Conservation (phyloP, 148 eudicot species). For the Gaultheria prostrata region DNA sequence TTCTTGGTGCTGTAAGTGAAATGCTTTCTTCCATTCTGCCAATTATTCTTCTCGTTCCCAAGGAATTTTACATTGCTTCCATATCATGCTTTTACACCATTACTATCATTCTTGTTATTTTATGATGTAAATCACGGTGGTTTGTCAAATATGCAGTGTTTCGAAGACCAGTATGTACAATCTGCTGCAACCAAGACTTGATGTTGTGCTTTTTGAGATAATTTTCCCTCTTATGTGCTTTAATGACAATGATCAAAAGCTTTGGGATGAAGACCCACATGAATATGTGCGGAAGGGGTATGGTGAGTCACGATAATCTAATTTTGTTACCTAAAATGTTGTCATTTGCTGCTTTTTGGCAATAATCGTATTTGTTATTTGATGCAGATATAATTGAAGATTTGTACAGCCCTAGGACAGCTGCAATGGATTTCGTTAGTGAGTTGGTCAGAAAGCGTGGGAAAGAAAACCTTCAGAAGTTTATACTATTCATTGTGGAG, state of each 20-base stretch:
- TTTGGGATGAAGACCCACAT: slow-evolving; percentile 99
- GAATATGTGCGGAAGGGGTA: slow-evolving; percentile 99
- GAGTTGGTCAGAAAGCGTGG: slow-evolving; percentile 97
- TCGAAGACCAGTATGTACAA: slow-evolving; percentile 85
- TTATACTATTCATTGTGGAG: slow-evolving; percentile 81
- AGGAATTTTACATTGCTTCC: neutral
- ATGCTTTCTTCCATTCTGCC: neutral
- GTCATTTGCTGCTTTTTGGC: neutral
- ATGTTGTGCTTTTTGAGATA: slow-evolving; percentile 87
- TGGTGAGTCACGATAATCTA: slow-evolving; percentile 51
- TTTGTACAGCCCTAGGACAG: slow-evolving; percentile 94
- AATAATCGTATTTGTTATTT: neutral
- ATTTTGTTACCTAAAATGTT: neutral
- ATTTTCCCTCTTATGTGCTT: slow-evolving; percentile 98
- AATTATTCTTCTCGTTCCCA: neutral
- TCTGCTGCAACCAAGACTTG: slow-evolving; percentile 81
- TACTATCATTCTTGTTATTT: slow-evolving; percentile 2
- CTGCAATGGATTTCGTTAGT: slow-evolving; percentile 98
- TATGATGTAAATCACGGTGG: neutral
- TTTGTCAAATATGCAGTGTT: slow-evolving; percentile 47
- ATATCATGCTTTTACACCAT: slow-evolving; percentile 7
- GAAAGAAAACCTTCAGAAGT: slow-evolving; percentile 96
- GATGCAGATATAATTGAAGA: slow-evolving; percentile 90
- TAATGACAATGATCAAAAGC: slow-evolving; percentile 84
- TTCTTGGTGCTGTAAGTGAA: neutral